Base-by-base conservation (phyloP, 371 early-diverging fungal species). In the Nematocida sp. region DNA sequence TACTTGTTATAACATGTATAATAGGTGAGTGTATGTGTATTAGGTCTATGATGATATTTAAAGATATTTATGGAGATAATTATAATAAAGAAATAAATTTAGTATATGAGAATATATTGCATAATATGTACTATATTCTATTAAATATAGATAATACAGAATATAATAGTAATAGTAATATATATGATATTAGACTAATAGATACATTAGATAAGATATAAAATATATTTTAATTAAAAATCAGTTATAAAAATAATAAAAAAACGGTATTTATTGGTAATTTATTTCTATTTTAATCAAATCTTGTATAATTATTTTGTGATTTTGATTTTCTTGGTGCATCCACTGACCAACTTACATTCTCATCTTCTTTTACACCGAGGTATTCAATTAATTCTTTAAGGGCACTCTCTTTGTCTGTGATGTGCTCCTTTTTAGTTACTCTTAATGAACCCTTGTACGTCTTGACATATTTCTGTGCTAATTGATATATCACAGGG, bases 381-480 rank as follows among this genome's bases (percentile, higher is more conserved):
- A 78, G 62, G 71, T 69, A 78, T 33, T 54, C 69, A 6, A 56
- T 54, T 27, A 78, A 33, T 20, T 69, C 69, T 18, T 45, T n/a
- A 13, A 78, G 18, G 0, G 39, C 27, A 7, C 4, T 3, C 27
- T 46, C 80, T 47, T 18, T 45, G 20, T 70, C 57, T 15, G 20
- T 11, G n/a, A 50, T 40, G 27, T 60, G 46, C 50, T 67, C 67
- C 57, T 71, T 71, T 44, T 78, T 78, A n/a, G 60, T 7, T 3
- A 78, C 80, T 1, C 80, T 27, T 23, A 78, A 40, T 56, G 27
- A 78, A 0, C 80, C 80, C 47, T 69, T 71, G 72, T 78, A 78
- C 13, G 80, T 78, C 57, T 70, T 78, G n/a, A 78, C 70, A 56
- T 78, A 78, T 42, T 78, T 78, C 80, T 78, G 80, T 13, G 80